phyloP scores from a whole-genome alignment of 1,284 basidiomycete species.

The Ceraceosorus guamensis region DNA sequence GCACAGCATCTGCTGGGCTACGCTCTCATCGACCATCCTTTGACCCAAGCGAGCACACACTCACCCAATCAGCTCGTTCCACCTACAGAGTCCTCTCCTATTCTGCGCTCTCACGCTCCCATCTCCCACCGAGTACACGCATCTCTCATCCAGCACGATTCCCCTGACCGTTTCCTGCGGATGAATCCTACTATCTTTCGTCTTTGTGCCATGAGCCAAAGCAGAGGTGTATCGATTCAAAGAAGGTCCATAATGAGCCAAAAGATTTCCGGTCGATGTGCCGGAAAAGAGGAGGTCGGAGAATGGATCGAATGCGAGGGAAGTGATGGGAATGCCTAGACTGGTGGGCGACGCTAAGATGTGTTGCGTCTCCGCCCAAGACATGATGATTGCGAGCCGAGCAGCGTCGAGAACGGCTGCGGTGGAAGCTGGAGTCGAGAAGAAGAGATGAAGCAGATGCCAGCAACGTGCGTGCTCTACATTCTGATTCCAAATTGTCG shows the following conservation, averaged over 20 bases:
- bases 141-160: constrained; percentile 45
- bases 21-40: neutral
- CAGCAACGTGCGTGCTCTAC: neutral
- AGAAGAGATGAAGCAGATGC: neutral
- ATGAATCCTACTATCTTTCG: constrained; percentile 52
- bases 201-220: constrained; percentile 55
- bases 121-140: constrained; percentile 47
- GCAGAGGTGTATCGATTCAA: constrained; percentile 57
- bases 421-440: neutral
- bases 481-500: neutral
- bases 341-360: constrained; percentile 29
- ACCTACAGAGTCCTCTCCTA: constrained; percentile 48
- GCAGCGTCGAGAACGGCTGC: too few species aligned
- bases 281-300: constrained; percentile 86
- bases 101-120: constrained; percentile 48
- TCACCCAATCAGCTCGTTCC: constrained; percentile 21
- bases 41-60: neutral
- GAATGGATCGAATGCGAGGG: constrained; percentile 74
- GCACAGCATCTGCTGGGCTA: neutral
- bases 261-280: constrained; percentile 64
- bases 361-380: constrained; percentile 42
- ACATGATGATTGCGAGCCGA: constrained; percentile 17
- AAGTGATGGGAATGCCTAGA: constrained; percentile 32
- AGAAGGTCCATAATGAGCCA: constrained; percentile 64
- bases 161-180: constrained; percentile 35